These are phyloP conservation scores for Fusarium subtropicale DNA, from an alignment of 2,329 filamentous ascomycete genomes.

Conservation along the genomic window DNA sequence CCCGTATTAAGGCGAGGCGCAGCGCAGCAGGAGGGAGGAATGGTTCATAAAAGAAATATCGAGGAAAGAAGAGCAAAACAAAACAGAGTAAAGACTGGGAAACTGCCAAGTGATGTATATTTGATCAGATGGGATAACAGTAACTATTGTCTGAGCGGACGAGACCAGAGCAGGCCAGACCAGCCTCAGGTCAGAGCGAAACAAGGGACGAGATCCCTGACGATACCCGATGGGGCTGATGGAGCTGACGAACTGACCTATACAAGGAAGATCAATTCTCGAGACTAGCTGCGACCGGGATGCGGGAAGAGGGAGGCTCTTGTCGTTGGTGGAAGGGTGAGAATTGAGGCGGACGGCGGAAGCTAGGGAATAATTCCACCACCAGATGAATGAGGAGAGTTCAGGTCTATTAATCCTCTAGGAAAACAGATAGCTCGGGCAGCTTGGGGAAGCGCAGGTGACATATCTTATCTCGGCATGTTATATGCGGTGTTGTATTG, in stretches of 20 bases:
- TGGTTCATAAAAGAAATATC: slow-evolving; percentile 13
- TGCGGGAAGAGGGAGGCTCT: slow-evolving; percentile 15
- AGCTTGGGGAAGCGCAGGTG: neutral
- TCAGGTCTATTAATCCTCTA: neutral
- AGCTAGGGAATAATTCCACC: slow-evolving; percentile 49
- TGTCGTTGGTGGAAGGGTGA: slow-evolving; percentile 49
- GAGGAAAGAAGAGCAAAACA: slow-evolving; percentile 25
- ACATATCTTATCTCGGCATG: slow-evolving; percentile 14
- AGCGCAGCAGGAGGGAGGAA: slow-evolving; percentile 13
- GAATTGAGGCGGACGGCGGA: slow-evolving; percentile 32
- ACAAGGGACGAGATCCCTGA: slow-evolving; percentile 47
- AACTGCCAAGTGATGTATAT: slow-evolving; percentile 46
- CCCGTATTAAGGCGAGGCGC: slow-evolving; percentile 11
- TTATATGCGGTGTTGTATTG: neutral
- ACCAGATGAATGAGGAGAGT: slow-evolving; percentile 37
- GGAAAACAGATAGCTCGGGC: neutral
- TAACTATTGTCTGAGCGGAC: slow-evolving; percentile 38
- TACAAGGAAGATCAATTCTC: slow-evolving; percentile 32
- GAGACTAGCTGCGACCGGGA: slow-evolving; percentile 38
- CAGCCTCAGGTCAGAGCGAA: slow-evolving; percentile 44
- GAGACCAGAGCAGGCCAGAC: neutral
- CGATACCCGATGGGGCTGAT: slow-evolving; percentile 37
- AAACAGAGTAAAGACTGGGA: slow-evolving; percentile 25
- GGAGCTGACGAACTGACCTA: slow-evolving; percentile 31
- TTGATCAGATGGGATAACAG: slow-evolving; percentile 44